Evolutionary conservation across 305 asterid species (phyloP).

Genomic region (Fraxinus ornus): DNA sequence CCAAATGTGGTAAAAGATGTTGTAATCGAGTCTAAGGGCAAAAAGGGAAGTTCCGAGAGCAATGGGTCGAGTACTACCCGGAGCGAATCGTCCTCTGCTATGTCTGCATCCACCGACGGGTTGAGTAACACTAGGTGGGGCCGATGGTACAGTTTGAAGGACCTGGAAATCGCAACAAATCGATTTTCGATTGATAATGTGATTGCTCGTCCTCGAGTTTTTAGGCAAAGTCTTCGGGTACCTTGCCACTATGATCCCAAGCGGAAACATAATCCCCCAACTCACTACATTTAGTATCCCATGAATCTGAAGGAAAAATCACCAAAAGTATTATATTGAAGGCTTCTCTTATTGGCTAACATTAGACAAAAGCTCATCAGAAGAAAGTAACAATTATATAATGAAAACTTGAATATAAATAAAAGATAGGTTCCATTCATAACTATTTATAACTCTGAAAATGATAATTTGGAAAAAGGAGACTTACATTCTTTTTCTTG

Average conservation of each 20-base stretch:
- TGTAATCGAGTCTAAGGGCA: slow-evolving; percentile 33
- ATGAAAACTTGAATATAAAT: not conserved
- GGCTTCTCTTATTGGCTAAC: not conserved
- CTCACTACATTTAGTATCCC: slow-evolving; percentile 77
- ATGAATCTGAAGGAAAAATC: slow-evolving; percentile 57
- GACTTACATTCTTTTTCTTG: slow-evolving; percentile 62
- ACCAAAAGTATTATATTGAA: not conserved
- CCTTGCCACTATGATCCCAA: slow-evolving; percentile 64
- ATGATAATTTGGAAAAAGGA: not conserved
- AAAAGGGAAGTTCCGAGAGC: slow-evolving; percentile 54
- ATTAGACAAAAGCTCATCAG: not conserved
- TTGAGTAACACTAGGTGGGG: slow-evolving; percentile 60
- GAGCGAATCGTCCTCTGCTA: slow-evolving; percentile 53
- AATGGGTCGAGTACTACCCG: slow-evolving; percentile 54
- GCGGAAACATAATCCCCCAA: slow-evolving; percentile 84
- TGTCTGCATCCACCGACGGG: slow-evolving; percentile 45
- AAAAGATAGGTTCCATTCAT: not conserved
- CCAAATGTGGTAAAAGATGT: slow-evolving; percentile 23
- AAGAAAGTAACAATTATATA: too few relatives aligned
- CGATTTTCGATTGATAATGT: slow-evolving; percentile 22
- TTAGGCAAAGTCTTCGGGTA: slow-evolving; percentile 33
- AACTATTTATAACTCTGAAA: not conserved
- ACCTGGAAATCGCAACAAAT: slow-evolving; percentile 57
- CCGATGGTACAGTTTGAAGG: slow-evolving; percentile 54
- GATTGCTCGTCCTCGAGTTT: too few relatives aligned